Evolutionary conservation across 176 grass and related monocot species (phyloP).

Genomic region (Leersia perrieri): DNA sequence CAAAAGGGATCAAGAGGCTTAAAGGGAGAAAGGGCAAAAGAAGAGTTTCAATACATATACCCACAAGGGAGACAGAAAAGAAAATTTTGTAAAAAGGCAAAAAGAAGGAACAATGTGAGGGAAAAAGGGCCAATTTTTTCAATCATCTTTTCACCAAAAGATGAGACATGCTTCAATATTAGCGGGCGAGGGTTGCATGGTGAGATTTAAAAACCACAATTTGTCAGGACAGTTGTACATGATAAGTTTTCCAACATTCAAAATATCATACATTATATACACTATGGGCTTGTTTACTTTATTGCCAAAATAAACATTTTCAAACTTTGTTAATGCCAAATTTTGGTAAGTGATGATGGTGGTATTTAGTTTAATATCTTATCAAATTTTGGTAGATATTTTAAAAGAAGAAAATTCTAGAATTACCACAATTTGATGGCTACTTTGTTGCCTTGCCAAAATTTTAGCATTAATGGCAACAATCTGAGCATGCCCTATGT

Average conservation of each 20-base stretch:
- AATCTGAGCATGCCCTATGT: too few species aligned
- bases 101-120: neutral
- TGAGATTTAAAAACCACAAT: neutral
- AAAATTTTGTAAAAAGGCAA: conserved; percentile 19
- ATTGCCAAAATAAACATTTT: too few species aligned
- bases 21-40: conserved; percentile 22
- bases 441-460: too few species aligned
- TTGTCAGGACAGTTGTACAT: neutral
- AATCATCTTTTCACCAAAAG: conserved; percentile 43
- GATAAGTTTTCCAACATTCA: neutral
- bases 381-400: too few species aligned
- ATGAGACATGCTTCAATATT: conserved; percentile 14
- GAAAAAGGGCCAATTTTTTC: conserved; percentile 23
- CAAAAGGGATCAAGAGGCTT: conserved; percentile 23
- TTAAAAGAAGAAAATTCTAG: too few species aligned
- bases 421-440: too few species aligned
- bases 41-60: conserved; percentile 20
- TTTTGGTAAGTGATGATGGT: too few species aligned
- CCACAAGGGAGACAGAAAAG: conserved; percentile 11
- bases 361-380: too few species aligned
- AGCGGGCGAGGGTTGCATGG: neutral
- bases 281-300: too few species aligned
- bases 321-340: too few species aligned
- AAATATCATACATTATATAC: neutral
- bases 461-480: too few species aligned